Base-by-base conservation (phyloP, 164 flowering plant species). In the Malania oleifera region DNA sequence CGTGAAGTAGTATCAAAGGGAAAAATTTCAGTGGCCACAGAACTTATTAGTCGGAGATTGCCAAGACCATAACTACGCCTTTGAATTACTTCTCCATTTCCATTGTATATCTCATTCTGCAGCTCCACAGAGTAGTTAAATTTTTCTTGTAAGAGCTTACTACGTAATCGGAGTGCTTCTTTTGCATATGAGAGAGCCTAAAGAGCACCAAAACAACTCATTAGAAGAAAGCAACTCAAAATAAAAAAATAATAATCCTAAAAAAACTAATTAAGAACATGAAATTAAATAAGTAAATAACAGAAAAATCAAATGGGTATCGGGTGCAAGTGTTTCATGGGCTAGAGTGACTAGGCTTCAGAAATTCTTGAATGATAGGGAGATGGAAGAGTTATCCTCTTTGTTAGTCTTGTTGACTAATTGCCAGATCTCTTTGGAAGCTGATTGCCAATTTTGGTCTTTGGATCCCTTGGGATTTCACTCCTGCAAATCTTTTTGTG, bases 111-210 rank as follows among this genome's bases (percentile, higher is more conserved):
- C 29, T 67, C 75, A 53, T 51, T 49, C 52, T 58, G 67, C 63
- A 74, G 65, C 65, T 81, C 82, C 59, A 75, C 56, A 29, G 73
- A 62, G 60, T 65, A 83, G 9, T 45, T 48, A 64, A 85, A 95
- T 22, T 76, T 84, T 61, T 81, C 82, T 61, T 72, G 70, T 25
- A 91, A 68, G 41, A 91, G 84, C 61, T 73, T 81, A 61, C 75
- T 63, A 13, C 99, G 89, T 29, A 86, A 68, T 22, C 59, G 69
- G 61, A 75, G 76, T 53, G 97, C 86, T 73, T 91, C 86, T 71
- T 77, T 85, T 55, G 97, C 92, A 75, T 69, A 84, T 26, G 70
- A 57, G 69, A 95, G 87, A 73, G 93, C 97, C 99, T 93, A 57
- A 44, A 65, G 19, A 56, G 25, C 9, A 65, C 46, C 19, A 46